Conservation (phyloP, 192 early-diverging fungal species). For the Ramicandelaber brevisporus region DNA sequence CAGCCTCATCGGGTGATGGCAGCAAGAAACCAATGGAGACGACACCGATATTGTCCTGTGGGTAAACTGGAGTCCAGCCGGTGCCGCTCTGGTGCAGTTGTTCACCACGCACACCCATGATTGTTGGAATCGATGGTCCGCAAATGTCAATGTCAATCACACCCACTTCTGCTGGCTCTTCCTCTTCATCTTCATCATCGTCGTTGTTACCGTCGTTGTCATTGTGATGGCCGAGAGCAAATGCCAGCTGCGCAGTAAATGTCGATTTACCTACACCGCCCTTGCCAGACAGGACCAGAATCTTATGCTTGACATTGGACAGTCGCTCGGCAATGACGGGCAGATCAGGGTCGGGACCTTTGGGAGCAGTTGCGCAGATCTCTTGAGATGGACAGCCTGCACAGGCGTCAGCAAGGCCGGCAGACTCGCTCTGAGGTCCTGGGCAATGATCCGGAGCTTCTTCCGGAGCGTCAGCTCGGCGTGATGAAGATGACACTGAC, state of each 20-base stretch:
- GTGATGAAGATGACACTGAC: not conserved
- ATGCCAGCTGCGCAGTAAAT: constrained; percentile 66
- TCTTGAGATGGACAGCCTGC: constrained; percentile 61
- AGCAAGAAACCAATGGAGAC: constrained; percentile 94
- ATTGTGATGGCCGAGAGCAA: constrained; percentile 32
- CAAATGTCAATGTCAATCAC: constrained; percentile 93
- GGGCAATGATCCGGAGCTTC: constrained; percentile 2
- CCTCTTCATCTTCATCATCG: constrained; percentile 4
- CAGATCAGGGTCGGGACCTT: constrained; percentile 60
- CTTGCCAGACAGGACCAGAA: constrained; percentile 87
- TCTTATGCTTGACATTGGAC: constrained; percentile 40
- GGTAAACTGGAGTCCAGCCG: constrained; percentile 63
- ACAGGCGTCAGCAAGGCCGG: constrained; percentile 48
- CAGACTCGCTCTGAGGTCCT: constrained; percentile 41
- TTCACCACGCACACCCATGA: constrained; percentile 64
- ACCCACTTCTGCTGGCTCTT: constrained; percentile 23
- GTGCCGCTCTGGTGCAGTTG: constrained; percentile 56
- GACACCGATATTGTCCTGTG: constrained; percentile 50
- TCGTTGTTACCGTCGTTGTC: constrained; percentile 10
- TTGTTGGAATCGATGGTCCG: constrained; percentile 80
- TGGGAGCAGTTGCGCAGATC: constrained; percentile 43
- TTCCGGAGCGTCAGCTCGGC: not conserved
- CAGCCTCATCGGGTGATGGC: constrained; percentile 58
- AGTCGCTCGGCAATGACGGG: constrained; percentile 35
- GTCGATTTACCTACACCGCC: constrained; percentile 95